A percentile compares a stretch with the other conserved stretches of the same genome.
Conservation (phyloP, 441 rosid species). For the Biscutella laevigata region DNA sequence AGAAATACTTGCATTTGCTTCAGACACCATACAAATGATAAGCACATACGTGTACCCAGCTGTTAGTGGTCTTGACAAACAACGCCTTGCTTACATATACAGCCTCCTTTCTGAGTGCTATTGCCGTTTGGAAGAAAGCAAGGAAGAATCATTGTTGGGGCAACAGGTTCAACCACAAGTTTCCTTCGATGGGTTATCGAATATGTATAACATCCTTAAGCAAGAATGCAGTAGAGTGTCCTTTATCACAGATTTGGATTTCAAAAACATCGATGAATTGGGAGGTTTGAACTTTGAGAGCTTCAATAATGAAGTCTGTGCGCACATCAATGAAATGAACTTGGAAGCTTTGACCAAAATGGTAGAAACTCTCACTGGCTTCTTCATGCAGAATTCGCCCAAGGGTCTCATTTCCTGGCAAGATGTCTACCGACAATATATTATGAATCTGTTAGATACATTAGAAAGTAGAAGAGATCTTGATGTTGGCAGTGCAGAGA, state of each 20-base stretch:
- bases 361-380: constrained; percentile 50
- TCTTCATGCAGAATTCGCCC: constrained; percentile 39
- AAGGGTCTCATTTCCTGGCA: constrained; percentile 56
- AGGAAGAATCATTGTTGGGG: constrained; percentile 31
- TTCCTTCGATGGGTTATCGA: constrained; percentile 37
- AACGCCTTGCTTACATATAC: constrained; percentile 66
- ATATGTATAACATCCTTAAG: constrained; percentile 47
- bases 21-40: constrained; percentile 57
- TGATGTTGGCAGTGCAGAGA: constrained; percentile 58
- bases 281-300: constrained; percentile 59
- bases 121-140: constrained; percentile 43
- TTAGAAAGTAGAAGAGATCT: constrained; percentile 41
- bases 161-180: constrained; percentile 25
- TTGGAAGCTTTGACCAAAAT: constrained; percentile 83
- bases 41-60: constrained; percentile 63
- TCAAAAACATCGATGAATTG: constrained; percentile 69
- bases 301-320: constrained; percentile 59
- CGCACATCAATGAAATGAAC: constrained; percentile 46
- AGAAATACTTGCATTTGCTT: constrained; percentile 53
- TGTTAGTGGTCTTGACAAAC: constrained; percentile 78
- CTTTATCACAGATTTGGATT: constrained; percentile 68
- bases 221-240: constrained; percentile 80
- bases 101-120: constrained; percentile 79
- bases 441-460: constrained; percentile 40
- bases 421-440: constrained; percentile 64